Evolutionary conservation across 1,284 basidiomycete genomes (phyloP).

Genomic region (Cryptococcus sp.): DNA sequence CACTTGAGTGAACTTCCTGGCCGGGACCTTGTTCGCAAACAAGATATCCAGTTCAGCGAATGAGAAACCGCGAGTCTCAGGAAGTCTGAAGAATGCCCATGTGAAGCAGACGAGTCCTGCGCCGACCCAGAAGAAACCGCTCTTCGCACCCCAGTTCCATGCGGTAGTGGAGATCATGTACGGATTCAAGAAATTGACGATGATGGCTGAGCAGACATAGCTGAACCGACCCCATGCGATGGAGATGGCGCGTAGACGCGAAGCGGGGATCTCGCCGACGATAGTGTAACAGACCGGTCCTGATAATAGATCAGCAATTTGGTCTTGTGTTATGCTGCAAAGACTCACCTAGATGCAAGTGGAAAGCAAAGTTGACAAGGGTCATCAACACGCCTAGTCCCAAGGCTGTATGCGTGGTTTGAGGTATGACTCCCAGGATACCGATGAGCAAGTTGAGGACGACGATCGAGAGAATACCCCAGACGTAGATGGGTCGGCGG

Average conservation of each 20-base stretch:
- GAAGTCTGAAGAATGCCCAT: slow-evolving; percentile 34
- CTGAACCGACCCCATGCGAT: slow-evolving; percentile 49
- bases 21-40: slow-evolving; percentile 12
- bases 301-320: too few relatives aligned
- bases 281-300: slow-evolving; percentile 52
- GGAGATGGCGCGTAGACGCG: slow-evolving; percentile 53
- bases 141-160: slow-evolving; percentile 29
- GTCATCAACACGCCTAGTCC: slow-evolving; percentile 1
- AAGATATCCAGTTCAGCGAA: slow-evolving; percentile 26
- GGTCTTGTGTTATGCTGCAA: too few relatives aligned
- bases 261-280: slow-evolving; percentile 54
- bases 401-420: neutral
- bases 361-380: slow-evolving; percentile 42
- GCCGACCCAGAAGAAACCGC: slow-evolving; percentile 48
- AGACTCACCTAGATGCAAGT: slow-evolving; percentile 45
- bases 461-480: slow-evolving; percentile 44
- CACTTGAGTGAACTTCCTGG: slow-evolving; percentile 9
- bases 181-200: slow-evolving; percentile 8
- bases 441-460: slow-evolving; percentile 51
- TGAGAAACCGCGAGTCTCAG: slow-evolving; percentile 43
- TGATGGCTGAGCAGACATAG: slow-evolving; percentile 49
- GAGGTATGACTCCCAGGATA: slow-evolving; percentile 33
- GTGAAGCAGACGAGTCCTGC: neutral
- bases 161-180: slow-evolving; percentile 9
- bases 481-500: slow-evolving; percentile 50